A percentile compares a stretch with the other conserved stretches of the same genome.
Evolutionary conservation across 805 yeast genomes (phyloP).

Genomic region (Metschnikowia koreensis): DNA sequence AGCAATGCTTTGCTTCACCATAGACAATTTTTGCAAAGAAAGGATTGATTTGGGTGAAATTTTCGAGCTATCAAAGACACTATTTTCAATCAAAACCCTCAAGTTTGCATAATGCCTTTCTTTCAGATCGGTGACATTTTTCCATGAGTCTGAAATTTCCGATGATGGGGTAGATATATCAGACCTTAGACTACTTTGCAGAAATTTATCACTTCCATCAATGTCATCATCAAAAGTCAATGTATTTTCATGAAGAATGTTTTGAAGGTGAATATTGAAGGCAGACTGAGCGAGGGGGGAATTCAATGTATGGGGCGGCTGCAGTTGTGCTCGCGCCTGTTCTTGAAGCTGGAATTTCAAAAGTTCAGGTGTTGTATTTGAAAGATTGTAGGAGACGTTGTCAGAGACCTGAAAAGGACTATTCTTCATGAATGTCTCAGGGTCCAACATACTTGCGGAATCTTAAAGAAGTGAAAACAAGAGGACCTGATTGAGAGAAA

Average conservation of each 20-base stretch:
- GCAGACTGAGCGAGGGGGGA: conserved; percentile 28
- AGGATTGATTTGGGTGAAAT: conserved; percentile 34
- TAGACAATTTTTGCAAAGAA: conserved; percentile 27
- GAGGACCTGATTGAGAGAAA: not conserved
- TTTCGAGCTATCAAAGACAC: conserved; percentile 40
- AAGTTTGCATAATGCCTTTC: conserved; percentile 37
- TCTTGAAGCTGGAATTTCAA: conserved; percentile 45
- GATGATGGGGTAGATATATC: conserved; percentile 21
- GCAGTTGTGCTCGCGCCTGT: conserved; percentile 25
- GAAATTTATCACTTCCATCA: conserved; percentile 15
- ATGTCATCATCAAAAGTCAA: conserved; percentile 15
- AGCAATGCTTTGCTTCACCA: conserved; percentile 28
- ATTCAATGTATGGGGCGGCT: conserved; percentile 4
- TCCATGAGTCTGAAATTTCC: conserved; percentile 16
- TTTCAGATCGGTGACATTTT: conserved; percentile 9
- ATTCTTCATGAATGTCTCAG: conserved; percentile 34
- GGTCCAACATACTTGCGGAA: conserved; percentile 31
- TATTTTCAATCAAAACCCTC: conserved; percentile 44
- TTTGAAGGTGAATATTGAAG: conserved; percentile 36
- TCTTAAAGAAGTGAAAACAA: not conserved
- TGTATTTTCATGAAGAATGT: conserved; percentile 7
- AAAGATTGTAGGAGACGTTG: conserved; percentile 30
- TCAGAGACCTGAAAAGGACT: conserved; percentile 38
- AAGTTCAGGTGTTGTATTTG: conserved; percentile 42
- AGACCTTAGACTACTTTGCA: conserved; percentile 6